phyloP scores from a whole-genome alignment of 495 filamentous ascomycete species.

The Hyphodiscus hymeniophilus region DNA sequence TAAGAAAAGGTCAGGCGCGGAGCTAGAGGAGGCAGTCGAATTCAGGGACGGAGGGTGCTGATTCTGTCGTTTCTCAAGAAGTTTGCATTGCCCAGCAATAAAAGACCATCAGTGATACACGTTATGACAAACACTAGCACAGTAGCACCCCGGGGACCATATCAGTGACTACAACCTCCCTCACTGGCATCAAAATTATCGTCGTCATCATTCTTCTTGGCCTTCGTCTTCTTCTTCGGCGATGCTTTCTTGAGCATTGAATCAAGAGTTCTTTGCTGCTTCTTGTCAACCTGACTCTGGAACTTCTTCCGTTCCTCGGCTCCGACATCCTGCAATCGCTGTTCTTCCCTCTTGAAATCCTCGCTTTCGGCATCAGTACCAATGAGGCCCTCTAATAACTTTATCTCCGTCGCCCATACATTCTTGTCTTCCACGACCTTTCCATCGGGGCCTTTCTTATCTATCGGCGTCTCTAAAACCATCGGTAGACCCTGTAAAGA shows the following conservation, averaged over 20 bases:
- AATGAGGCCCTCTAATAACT: slow-evolving; percentile 80
- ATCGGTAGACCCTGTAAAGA: slow-evolving; percentile 75
- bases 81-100: no score
- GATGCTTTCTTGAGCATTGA: slow-evolving; percentile 33
- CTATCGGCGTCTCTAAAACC: slow-evolving; percentile 91
- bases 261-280: slow-evolving; percentile 40
- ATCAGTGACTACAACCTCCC: slow-evolving; percentile 16
- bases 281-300: slow-evolving; percentile 67
- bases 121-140: neutral
- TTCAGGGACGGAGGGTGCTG: neutral
- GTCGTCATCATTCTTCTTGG: slow-evolving; percentile 21
- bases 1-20: no score
- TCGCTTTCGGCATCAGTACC: slow-evolving; percentile 66
- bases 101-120: no score
- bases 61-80: neutral
- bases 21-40: neutral
- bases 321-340: slow-evolving; percentile 58
- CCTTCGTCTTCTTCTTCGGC: slow-evolving; percentile 45
- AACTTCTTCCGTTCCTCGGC: slow-evolving; percentile 61
- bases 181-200: slow-evolving; percentile 15
- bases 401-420: slow-evolving; percentile 80
- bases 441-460: slow-evolving; percentile 45
- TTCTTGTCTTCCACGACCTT: slow-evolving; percentile 60
- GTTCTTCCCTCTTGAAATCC: slow-evolving; percentile 58
- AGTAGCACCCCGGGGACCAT: no score